phyloP scores from a whole-genome alignment of 73 alveolate genomes.

The Paramecium caudatum region DNA sequence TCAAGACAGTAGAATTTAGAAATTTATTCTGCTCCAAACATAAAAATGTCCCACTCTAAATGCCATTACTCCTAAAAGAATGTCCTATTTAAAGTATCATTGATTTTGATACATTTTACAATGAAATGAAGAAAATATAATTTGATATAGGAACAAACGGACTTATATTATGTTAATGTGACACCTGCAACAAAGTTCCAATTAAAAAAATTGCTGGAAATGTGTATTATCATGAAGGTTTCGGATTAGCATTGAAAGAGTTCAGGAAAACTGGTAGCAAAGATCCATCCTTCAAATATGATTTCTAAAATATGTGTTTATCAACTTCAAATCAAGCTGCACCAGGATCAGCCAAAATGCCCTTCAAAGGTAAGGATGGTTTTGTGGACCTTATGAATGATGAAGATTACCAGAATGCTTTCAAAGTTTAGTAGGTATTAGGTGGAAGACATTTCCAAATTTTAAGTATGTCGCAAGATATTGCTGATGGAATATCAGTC shows the following conservation, averaged over 20 bases:
- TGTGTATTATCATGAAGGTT: not conserved
- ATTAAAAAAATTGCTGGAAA: not conserved
- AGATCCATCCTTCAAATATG: no score
- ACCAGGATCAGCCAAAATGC: no score
- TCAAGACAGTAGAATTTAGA: not conserved
- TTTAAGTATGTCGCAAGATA: no score
- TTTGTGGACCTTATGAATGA: constrained; percentile 23
- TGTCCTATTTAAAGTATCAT: not conserved
- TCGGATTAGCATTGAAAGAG: not conserved
- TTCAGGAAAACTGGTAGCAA: not conserved
- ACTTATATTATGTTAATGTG: not conserved
- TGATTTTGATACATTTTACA: not conserved
- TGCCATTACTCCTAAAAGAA: not conserved
- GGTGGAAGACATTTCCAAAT: no score
- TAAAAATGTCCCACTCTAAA: not conserved
- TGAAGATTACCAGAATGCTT: not conserved
- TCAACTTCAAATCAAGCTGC: no score
- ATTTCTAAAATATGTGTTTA: no score
- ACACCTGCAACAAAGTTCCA: not conserved
- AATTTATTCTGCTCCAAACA: not conserved
- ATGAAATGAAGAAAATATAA: not conserved
- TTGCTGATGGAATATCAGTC: no score
- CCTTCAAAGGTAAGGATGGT: not conserved
- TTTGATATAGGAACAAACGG: not conserved
- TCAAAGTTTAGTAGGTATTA: no score